Conservation (phyloP, 1,284 basidiomycete species). For the Moesziomyces sp. region DNA sequence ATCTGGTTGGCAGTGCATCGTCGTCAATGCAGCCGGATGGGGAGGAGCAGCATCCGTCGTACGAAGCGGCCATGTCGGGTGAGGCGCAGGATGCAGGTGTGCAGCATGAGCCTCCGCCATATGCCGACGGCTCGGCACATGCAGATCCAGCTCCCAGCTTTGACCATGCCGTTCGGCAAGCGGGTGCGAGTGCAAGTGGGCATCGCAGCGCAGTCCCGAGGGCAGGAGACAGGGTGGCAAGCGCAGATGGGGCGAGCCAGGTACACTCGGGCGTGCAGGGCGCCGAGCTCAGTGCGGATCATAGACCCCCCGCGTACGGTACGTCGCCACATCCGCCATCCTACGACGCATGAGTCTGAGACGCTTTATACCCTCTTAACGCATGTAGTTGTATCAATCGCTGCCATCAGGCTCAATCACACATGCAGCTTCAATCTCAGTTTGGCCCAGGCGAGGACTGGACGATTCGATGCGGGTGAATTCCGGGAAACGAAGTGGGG, state of each 20-base stretch:
- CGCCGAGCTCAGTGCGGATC: slow-evolving; percentile 3
- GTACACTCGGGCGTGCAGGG: neutral
- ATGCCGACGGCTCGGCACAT: slow-evolving; percentile 15
- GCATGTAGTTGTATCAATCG: too few species aligned
- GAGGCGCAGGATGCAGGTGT: neutral
- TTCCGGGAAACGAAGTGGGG: neutral
- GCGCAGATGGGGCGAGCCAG: too few species aligned
- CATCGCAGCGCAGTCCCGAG: neutral
- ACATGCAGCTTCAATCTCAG: slow-evolving; percentile 2
- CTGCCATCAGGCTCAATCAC: too few species aligned
- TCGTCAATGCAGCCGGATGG: slow-evolving; percentile 2
- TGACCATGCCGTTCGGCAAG: slow-evolving; percentile 29
- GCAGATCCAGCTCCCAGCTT: slow-evolving; percentile 26
- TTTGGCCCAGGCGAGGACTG: too few species aligned
- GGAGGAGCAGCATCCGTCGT: slow-evolving; percentile 22
- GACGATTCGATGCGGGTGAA: too few species aligned
- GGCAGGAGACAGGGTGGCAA: neutral
- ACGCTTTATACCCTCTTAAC: too few species aligned
- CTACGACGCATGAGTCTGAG: slow-evolving; percentile 23
- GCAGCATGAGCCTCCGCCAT: slow-evolving; percentile 33
- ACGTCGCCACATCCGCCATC: slow-evolving; percentile 44
- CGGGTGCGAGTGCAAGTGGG: too few species aligned
- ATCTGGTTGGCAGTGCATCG: slow-evolving; percentile 1
- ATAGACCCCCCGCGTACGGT: slow-evolving; percentile 37
- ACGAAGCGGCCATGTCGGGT: slow-evolving; percentile 28